Conservation (phyloP, 768 basidiomycete genomes). For the Glaciozyma martinii region DNA sequence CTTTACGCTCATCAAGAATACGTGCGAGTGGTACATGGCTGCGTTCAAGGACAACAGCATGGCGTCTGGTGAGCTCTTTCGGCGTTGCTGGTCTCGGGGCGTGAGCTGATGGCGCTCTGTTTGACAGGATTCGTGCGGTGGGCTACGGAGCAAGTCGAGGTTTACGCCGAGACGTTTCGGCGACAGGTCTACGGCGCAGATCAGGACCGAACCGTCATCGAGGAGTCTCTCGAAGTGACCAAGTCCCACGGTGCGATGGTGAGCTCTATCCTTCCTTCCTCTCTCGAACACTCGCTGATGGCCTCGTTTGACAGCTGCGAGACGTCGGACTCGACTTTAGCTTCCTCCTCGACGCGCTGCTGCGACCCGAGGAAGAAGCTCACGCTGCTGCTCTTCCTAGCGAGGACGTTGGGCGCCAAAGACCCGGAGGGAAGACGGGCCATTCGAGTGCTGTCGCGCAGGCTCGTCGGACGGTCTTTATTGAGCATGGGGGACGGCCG, state of each 20-base stretch:
- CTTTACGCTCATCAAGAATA: slow-evolving; percentile 92
- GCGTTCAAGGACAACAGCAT: slow-evolving; percentile 94
- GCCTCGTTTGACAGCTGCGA: slow-evolving; percentile 53
- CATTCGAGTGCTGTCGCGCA: slow-evolving; percentile 18
- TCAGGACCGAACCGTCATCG: slow-evolving; percentile 47
- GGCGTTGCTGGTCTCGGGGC: background rate
- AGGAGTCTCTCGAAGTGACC: slow-evolving; percentile 70
- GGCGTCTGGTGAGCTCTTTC: slow-evolving; percentile 61
- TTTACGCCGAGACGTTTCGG: slow-evolving; percentile 72
- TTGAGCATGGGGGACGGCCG: slow-evolving; percentile 5
- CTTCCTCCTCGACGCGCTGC: slow-evolving; percentile 59
- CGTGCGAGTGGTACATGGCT: slow-evolving; percentile 93
- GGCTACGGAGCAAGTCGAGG: slow-evolving; percentile 76
- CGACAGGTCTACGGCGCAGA: slow-evolving; percentile 83
- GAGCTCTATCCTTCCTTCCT: background rate
- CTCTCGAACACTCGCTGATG: too few relatives aligned
- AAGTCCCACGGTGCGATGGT: slow-evolving; percentile 77
- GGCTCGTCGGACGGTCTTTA: slow-evolving; percentile 26
- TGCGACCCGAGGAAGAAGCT: slow-evolving; percentile 11
- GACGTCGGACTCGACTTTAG: slow-evolving; percentile 92
- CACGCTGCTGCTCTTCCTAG: background rate
- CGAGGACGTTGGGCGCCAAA: background rate
- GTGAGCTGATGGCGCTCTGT: background rate
- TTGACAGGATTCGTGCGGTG: slow-evolving; percentile 82
- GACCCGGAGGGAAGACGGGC: background rate